Percentiles rank a stretch among this genome's conserved stretches.
phyloP scores from a whole-genome alignment of 106 monocot species.

The Gastrodia elata region DNA sequence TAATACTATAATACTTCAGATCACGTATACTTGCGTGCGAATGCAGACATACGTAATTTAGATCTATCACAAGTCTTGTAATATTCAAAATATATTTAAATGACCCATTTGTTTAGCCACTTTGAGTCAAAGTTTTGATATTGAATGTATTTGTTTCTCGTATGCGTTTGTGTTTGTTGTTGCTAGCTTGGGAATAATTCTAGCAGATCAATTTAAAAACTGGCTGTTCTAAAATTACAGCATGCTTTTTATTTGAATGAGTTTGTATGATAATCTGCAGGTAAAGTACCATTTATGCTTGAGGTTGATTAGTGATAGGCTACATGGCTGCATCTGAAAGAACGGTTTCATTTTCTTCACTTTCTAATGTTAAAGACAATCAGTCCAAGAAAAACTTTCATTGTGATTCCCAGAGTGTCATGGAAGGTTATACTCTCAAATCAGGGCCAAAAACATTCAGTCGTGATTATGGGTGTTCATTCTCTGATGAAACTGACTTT shows the following conservation, averaged over 20 bases:
- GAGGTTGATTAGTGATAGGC: not conserved
- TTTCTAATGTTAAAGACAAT: slow-evolving; percentile 17
- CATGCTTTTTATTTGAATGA: not conserved
- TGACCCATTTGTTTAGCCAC: no score
- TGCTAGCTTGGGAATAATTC: not conserved
- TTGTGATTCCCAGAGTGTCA: slow-evolving; percentile 10
- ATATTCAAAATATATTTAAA: no score
- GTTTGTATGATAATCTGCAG: slow-evolving; percentile 3
- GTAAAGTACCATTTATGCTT: slow-evolving; percentile 1
- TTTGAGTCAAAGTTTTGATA: not conserved
- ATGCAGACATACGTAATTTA: no score
- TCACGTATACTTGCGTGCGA: no score
- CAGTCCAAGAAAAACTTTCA: slow-evolving; percentile 13
- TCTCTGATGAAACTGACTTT: slow-evolving; percentile 16
- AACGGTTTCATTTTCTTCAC: slow-evolving; percentile 27
- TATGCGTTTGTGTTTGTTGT: not conserved
- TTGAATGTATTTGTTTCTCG: not conserved
- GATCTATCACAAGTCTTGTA: no score
- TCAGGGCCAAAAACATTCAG: slow-evolving; percentile 12
- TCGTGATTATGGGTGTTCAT: slow-evolving; percentile 18
- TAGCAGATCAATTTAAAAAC: not conserved
- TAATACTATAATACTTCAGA: no score
- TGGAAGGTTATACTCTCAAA: slow-evolving; percentile 9
- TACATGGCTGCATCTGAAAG: slow-evolving; percentile 20
- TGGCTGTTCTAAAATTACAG: not conserved